Evolutionary conservation across 305 asterid genomes (phyloP).

Genomic region (Fraxinus dipetala): DNA sequence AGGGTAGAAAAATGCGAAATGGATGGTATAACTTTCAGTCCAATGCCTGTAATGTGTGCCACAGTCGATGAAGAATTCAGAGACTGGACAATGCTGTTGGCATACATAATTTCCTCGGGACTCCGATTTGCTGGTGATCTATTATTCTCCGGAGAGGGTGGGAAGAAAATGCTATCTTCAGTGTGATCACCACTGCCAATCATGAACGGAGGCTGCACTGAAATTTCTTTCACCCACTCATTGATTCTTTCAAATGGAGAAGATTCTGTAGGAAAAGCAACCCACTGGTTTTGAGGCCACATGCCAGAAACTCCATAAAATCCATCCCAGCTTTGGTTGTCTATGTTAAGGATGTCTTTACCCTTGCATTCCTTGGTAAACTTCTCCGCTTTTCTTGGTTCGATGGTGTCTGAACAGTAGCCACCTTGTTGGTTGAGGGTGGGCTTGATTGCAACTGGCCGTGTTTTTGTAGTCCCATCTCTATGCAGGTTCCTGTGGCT

Average conservation of each 20-base stretch:
- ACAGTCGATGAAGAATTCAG: conserved; percentile 65
- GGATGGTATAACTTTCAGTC: conserved; percentile 59
- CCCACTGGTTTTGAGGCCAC: conserved; percentile 86
- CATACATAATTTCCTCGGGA: conserved; percentile 51
- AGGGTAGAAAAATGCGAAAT: conserved; percentile 56
- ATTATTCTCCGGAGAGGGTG: conserved; percentile 34
- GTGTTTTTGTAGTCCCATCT: conserved; percentile 19
- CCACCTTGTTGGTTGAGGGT: conserved; percentile 45
- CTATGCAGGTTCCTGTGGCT: conserved; percentile 65
- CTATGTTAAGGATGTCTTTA: conserved; percentile 21
- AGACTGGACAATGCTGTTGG: conserved; percentile 60
- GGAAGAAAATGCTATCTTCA: conserved; percentile 35
- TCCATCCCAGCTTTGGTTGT: conserved; percentile 44
- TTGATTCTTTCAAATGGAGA: conserved; percentile 49
- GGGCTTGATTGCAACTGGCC: conserved; percentile 20
- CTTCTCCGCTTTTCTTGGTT: conserved; percentile 30
- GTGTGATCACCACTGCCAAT: conserved; percentile 32
- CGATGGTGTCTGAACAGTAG: conserved; percentile 50
- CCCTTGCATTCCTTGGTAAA: conserved; percentile 22
- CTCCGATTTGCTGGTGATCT: conserved; percentile 23
- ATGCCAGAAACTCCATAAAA: conserved; percentile 47
- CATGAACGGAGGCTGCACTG: conserved; percentile 38
- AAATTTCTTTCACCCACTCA: conserved; percentile 65
- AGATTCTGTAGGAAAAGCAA: conserved; percentile 60
- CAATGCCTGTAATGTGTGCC: conserved; percentile 65